Base-by-base conservation (phyloP, 208 protist species). In the Trypanosoma conorhini region DNA sequence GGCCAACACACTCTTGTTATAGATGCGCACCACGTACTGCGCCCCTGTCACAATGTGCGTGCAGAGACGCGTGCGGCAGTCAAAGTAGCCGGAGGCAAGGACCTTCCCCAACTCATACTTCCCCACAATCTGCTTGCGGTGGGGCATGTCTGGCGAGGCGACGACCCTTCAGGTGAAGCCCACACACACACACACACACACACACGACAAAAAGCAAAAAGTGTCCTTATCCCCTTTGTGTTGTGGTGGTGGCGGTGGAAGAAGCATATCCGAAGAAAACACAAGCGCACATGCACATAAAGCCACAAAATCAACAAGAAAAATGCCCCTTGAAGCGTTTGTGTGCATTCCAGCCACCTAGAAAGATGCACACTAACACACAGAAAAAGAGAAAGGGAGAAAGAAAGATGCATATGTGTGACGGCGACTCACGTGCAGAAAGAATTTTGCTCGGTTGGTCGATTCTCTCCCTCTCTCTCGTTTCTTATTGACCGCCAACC, bases 71-170 rank as follows among this genome's bases (percentile, higher is more conserved):
- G 86, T 96, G 28, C 86, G 78, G 70, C 80, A 92, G 67, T 96
- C 91, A 79, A 96, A 94, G 62, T 93, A 83, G n/a, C 91, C 88
- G 3, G 79, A 80, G 2, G 87, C 88, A 19, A 96, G 72, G 8
- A 92, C 86, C 44, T 80, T 73, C 28, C 88, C 88, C 0, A 96
- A 78, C 42, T 94, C 88, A 77, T 96, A 96, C 61, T 94, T 94
- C 44, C 91, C 91, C 24, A 96, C 82, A 35, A 91, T 79, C 54
- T 90, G 85, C 13, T 75, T 77, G 17, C 44, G 62, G 9, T 65
- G 61, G 3, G 71, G 13, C 67, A 71, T 70, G 8, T 51, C 21
- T 54, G 50, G 50, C 12, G 9, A 24, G 22, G 22, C 21, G 42
- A 19, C 1, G 42, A 46, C n/a, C n/a, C n/a, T n/a, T n/a, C n/a